Evolutionary conservation across 192 early-diverging fungal species (phyloP).

Genomic region (Backusella luteola): DNA sequence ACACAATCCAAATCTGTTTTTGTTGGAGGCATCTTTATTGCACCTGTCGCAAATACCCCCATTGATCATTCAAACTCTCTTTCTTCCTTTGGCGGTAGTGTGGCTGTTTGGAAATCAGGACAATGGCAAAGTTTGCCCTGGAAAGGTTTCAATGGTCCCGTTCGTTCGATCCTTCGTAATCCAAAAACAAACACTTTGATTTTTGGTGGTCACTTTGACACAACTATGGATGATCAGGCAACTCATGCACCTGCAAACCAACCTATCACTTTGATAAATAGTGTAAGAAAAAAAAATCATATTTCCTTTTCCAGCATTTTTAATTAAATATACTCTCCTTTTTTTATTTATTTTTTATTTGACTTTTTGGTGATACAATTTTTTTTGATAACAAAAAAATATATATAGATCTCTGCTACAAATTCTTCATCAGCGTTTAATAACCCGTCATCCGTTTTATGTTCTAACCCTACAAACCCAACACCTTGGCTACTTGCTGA

Average conservation of each 20-base stretch:
- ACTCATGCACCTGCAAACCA: conserved; percentile 41
- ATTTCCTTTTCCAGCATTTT: conserved; percentile 6
- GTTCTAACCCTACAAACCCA: neutral
- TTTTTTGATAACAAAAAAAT: neutral
- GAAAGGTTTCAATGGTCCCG: conserved; percentile 65
- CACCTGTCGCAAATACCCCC: conserved; percentile 5
- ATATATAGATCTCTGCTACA: neutral
- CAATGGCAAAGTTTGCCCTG: conserved; percentile 59
- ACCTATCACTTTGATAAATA: conserved; percentile 45
- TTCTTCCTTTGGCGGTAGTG: conserved; percentile 20
- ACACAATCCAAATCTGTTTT: conserved; percentile 10
- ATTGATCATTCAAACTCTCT: conserved; percentile 14
- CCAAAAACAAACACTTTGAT: conserved; percentile 47
- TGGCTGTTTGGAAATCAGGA: conserved; percentile 33
- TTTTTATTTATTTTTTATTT: conserved; percentile 12
- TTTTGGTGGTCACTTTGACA: conserved; percentile 67
- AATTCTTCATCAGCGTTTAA: neutral
- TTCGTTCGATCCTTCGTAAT: conserved; percentile 52
- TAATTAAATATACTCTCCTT: neutral
- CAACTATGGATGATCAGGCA: conserved; percentile 58
- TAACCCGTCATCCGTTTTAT: conserved; percentile 3
- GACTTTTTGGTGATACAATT: conserved; percentile 3
- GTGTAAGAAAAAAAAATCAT: conserved; percentile 17
- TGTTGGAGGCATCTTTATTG: conserved; percentile 33
- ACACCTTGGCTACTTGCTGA: conserved; percentile 7